A percentile compares a stretch with the other conserved stretches of the same genome.
Conservation (phyloP, 371 early-diverging fungal species). For the Polyrhizophydium stewartii region DNA sequence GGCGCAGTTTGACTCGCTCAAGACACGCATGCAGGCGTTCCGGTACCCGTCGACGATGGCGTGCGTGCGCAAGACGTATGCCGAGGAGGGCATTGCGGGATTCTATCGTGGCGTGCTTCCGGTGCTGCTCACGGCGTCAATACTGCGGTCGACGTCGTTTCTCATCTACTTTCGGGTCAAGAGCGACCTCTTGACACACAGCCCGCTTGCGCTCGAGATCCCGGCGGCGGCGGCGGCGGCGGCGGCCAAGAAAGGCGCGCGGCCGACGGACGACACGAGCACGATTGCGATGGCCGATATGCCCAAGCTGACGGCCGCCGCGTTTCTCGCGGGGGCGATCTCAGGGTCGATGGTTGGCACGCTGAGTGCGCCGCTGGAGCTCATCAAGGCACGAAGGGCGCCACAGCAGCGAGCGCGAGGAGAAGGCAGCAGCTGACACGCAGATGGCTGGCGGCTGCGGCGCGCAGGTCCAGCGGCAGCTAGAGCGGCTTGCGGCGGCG, state of each 20-base stretch:
- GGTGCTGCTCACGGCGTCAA: constrained; percentile 26
- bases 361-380: constrained; percentile 41
- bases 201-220: no score
- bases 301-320: constrained; percentile 7
- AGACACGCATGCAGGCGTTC: constrained; percentile 47
- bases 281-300: constrained; percentile 4
- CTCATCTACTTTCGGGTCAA: constrained; percentile 29
- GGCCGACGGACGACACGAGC: no score
- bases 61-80: constrained; percentile 33
- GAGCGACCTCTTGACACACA: no score
- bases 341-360: constrained; percentile 37
- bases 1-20: constrained; percentile 42
- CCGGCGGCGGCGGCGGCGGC: not conserved
- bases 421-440: no score
- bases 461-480: no score
- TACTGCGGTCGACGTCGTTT: constrained; percentile 34
- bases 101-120: constrained; percentile 42
- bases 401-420: no score
- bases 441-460: no score
- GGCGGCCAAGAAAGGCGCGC: no score
- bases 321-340: constrained; percentile 26
- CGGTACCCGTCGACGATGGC: constrained; percentile 30
- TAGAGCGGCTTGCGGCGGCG: no score
- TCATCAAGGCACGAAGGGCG: constrained; percentile 43
- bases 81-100: constrained; percentile 34